Evolutionary conservation across 345 rosid genomes (phyloP).

Genomic region (Populus pruinosa): DNA sequence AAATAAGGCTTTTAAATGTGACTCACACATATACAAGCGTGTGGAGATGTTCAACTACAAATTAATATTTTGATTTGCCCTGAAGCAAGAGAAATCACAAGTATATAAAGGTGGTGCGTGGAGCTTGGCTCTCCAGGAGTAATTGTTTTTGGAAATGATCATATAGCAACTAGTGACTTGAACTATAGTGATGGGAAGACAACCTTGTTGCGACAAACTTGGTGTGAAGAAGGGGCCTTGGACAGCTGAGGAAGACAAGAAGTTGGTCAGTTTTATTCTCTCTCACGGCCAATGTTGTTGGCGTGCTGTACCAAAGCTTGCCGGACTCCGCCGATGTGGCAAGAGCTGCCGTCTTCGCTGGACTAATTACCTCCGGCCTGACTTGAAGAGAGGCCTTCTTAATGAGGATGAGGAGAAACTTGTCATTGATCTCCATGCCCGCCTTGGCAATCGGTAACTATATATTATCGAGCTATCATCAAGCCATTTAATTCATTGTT

Average conservation of each 20-base stretch:
- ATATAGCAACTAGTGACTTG: not conserved
- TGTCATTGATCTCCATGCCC: slow-evolving; percentile 69
- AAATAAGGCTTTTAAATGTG: not conserved
- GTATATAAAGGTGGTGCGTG: slow-evolving; percentile 50
- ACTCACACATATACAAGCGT: slow-evolving; percentile 20
- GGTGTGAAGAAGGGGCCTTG: slow-evolving; percentile 77
- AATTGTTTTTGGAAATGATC: not conserved
- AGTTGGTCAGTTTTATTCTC: slow-evolving; percentile 55
- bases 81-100: slow-evolving; percentile 14
- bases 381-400: slow-evolving; percentile 67
- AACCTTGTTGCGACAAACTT: slow-evolving; percentile 65
- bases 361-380: slow-evolving; percentile 83
- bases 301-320: slow-evolving; percentile 70
- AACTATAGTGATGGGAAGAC: slow-evolving; percentile 45
- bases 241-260: slow-evolving; percentile 68
- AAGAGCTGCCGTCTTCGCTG: slow-evolving; percentile 84
- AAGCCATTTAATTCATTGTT: not conserved
- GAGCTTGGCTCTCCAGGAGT: slow-evolving; percentile 17
- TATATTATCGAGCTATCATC: not conserved
- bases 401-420: slow-evolving; percentile 56
- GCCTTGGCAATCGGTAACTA: slow-evolving; percentile 64
- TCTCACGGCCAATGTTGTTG: slow-evolving; percentile 71
- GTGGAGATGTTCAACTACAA: slow-evolving; percentile 4
- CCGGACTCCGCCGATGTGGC: slow-evolving; percentile 71
- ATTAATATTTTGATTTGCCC: slow-evolving; percentile 11